These are phyloP conservation scores for Colletotrichum sp. DNA, from an alignment of 2,329 filamentous ascomycete genomes.

Conservation along the genomic window DNA sequence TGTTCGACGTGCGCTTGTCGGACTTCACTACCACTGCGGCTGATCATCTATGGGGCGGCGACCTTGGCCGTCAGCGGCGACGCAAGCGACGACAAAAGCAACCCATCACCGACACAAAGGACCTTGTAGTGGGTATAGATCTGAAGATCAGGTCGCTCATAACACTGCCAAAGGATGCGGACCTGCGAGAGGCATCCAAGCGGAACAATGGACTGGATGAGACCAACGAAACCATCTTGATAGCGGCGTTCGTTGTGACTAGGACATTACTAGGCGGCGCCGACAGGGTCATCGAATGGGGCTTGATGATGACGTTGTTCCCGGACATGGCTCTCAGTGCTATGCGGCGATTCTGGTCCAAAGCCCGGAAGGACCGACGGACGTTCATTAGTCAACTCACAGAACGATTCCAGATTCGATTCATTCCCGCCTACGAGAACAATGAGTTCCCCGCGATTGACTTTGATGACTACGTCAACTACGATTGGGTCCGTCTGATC, in stretches of 20 bases:
- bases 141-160: constrained; percentile 15
- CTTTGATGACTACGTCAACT: constrained; percentile 66
- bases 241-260: constrained; percentile 64
- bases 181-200: constrained; percentile 6
- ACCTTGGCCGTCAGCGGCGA: constrained; percentile 9
- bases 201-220: constrained; percentile 10
- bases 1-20: neutral
- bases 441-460: constrained; percentile 66
- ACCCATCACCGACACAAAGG: neutral
- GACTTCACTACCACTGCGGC: constrained; percentile 24
- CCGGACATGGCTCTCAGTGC: constrained; percentile 56
- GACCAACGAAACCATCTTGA: constrained; percentile 34
- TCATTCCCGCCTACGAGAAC: constrained; percentile 69
- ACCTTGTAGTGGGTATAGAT: constrained; percentile 16
- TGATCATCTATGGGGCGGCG: constrained; percentile 18
- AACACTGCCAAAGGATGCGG: constrained; percentile 9
- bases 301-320: constrained; percentile 60
- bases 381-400: constrained; percentile 62
- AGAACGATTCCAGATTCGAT: constrained; percentile 68
- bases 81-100: constrained; percentile 14
- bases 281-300: constrained; percentile 66
- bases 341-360: constrained; percentile 61
- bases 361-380: constrained; percentile 54
- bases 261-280: constrained; percentile 65
- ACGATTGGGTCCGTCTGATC: constrained; percentile 72